Percentiles rank a stretch among this genome's conserved stretches.
Conservation (phyloP, 257 asterid species). For the Eustoma russellianum region DNA sequence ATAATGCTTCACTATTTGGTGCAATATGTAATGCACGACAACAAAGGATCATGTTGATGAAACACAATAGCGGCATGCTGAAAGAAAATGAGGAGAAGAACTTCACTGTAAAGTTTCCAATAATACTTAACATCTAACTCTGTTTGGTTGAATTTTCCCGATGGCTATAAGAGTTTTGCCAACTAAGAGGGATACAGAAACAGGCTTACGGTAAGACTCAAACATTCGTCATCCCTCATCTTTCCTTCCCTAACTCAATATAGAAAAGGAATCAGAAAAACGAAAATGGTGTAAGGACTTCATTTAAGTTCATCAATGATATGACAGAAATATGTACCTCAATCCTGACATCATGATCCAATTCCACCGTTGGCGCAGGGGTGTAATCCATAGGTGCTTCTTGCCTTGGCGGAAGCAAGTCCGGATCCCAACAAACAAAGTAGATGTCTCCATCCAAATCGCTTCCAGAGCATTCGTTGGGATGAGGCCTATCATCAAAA, state of each 20-base stretch:
- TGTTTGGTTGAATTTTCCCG: too few relatives aligned
- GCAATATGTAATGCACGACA: too few relatives aligned
- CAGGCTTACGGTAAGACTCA: too few relatives aligned
- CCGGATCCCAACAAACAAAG: slow-evolving; percentile 88
- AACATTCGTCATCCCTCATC: neutral
- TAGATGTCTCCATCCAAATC: slow-evolving; percentile 94
- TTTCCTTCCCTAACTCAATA: neutral
- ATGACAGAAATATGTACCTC: slow-evolving; percentile 33
- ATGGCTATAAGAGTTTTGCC: too few relatives aligned
- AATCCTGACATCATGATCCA: slow-evolving; percentile 69
- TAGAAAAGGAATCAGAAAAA: neutral
- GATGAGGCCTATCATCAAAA: slow-evolving; percentile 62
- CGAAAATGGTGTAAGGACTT: neutral
- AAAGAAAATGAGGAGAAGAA: too few relatives aligned
- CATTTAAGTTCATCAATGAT: too few relatives aligned
- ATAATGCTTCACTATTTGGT: too few relatives aligned
- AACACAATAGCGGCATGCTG: too few relatives aligned
- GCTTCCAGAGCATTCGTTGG: slow-evolving; percentile 96
- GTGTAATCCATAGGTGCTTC: slow-evolving; percentile 55
- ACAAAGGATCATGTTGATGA: too few relatives aligned
- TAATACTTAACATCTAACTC: too few relatives aligned
- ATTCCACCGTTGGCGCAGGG: slow-evolving; percentile 44
- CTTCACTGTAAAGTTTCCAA: too few relatives aligned
- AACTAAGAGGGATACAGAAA: too few relatives aligned
- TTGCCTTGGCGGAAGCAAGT: slow-evolving; percentile 51